Conservation (phyloP, 2,329 filamentous ascomycete genomes). For the Colletotrichum navitas region DNA sequence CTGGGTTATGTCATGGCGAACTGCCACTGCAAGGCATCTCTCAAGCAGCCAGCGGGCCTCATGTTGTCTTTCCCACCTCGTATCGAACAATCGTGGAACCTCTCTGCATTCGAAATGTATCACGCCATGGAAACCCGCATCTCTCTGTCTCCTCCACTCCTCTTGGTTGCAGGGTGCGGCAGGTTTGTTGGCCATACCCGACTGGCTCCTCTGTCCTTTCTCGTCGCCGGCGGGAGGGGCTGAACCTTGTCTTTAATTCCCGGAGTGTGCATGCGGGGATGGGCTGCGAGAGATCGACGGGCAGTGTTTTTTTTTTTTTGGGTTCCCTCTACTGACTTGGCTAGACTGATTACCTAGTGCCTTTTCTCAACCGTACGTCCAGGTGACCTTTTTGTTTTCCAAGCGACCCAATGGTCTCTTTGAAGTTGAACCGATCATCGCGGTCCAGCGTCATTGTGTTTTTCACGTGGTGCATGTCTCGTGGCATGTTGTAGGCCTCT, state of each 20-base stretch:
- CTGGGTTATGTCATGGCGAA: slow-evolving; percentile 1
- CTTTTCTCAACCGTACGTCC: neutral
- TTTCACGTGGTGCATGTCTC: slow-evolving; percentile 27
- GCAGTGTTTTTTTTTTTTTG: slow-evolving; percentile 21
- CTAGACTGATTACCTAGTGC: slow-evolving; percentile 1
- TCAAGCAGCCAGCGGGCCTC: neutral
- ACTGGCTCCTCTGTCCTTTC: slow-evolving; percentile 17
- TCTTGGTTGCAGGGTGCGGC: slow-evolving; percentile 22
- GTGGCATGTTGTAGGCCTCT: slow-evolving; percentile 2
- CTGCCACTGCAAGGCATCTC: slow-evolving; percentile 16
- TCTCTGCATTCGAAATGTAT: neutral
- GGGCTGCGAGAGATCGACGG: slow-evolving; percentile 20
- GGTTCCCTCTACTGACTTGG: slow-evolving; percentile 18
- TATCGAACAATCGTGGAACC: slow-evolving; percentile 14
- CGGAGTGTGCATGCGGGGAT: slow-evolving; percentile 34
- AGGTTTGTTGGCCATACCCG: slow-evolving; percentile 21
- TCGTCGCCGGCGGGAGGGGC: slow-evolving; percentile 32
- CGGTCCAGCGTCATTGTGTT: neutral
- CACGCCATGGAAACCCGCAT: slow-evolving; percentile 26
- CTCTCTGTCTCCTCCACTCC: slow-evolving; percentile 4
- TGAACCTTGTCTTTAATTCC: slow-evolving; percentile 40
- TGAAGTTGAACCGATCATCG: neutral
- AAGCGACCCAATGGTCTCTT: slow-evolving; percentile 28
- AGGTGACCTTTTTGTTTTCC: slow-evolving; percentile 15
- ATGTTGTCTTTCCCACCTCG: neutral